Conservation (phyloP, 345 rosid species). For the Syzygium aromaticum region DNA sequence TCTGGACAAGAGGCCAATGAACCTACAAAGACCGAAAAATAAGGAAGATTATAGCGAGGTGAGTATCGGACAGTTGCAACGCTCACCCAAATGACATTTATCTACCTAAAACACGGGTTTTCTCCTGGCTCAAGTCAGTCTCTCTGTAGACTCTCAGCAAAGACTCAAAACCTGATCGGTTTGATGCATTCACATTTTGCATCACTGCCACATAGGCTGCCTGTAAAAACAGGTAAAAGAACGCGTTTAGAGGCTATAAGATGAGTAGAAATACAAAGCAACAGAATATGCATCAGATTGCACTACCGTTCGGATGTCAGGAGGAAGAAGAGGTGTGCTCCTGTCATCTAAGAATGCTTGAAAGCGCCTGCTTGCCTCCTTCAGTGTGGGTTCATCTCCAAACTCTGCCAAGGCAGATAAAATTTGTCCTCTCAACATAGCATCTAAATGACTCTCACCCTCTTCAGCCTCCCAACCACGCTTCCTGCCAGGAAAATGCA, state of each 20-base stretch:
- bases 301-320: constrained; percentile 72
- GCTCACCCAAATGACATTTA: not conserved
- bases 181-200: constrained; percentile 53
- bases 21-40: constrained; percentile 26
- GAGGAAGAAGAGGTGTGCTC: constrained; percentile 74
- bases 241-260: not conserved
- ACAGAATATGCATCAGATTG: not conserved
- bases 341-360: constrained; percentile 68
- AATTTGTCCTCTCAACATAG: constrained; percentile 92
- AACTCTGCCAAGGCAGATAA: constrained; percentile 63
- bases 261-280: not conserved
- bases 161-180: constrained; percentile 63
- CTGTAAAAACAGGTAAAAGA: constrained; percentile 26
- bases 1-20: constrained; percentile 66
- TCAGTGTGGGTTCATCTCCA: constrained; percentile 61
- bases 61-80: not conserved
- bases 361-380: constrained; percentile 64
- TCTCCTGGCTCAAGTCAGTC: constrained; percentile 90
- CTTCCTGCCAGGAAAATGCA: constrained; percentile 34
- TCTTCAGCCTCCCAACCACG: constrained; percentile 86
- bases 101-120: constrained; percentile 78
- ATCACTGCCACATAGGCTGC: constrained; percentile 86
- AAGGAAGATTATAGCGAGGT: not conserved
- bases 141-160: constrained; percentile 77
- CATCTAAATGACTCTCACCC: constrained; percentile 86